These are phyloP conservation scores for Sarocladiaceae sp. DNA, from an alignment of 2,329 filamentous ascomycete species.

Conservation along the genomic window DNA sequence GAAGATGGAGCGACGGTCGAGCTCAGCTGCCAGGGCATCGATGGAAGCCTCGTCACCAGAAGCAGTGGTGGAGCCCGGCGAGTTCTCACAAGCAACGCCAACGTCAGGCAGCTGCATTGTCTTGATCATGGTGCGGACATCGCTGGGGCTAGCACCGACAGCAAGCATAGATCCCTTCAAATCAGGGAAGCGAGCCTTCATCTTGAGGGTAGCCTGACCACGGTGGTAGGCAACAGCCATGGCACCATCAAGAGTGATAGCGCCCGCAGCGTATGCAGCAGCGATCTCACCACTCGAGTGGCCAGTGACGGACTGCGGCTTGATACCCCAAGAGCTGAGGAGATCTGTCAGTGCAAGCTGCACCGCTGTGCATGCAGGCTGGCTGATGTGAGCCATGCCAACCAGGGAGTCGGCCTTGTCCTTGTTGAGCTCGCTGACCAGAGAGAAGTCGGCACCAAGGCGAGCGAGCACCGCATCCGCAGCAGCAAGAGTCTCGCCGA, in stretches of 20 bases:
- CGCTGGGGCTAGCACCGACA: constrained; percentile 30
- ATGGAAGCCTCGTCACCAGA: constrained; percentile 12
- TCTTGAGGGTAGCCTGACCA: constrained; percentile 11
- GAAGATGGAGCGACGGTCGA: constrained; percentile 11
- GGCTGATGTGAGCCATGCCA: constrained; percentile 16
- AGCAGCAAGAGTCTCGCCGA: constrained; percentile 2
- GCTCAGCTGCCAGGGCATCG: constrained; percentile 2
- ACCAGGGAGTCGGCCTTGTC: background rate
- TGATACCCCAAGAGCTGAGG: constrained; percentile 24
- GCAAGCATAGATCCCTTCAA: constrained; percentile 50
- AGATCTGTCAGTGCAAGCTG: constrained; percentile 38
- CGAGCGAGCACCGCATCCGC: background rate
- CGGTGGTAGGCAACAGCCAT: constrained; percentile 10
- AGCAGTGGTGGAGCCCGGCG: constrained; percentile 11
- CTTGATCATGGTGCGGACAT: background rate
- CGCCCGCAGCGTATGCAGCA: constrained; percentile 34
- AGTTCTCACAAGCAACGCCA: constrained; percentile 16
- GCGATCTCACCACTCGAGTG: constrained; percentile 38
- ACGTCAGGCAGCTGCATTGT: background rate
- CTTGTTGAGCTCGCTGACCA: constrained; percentile 2
- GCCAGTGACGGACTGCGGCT: constrained; percentile 27
- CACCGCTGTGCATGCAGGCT: constrained; percentile 29
- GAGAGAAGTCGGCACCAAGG: background rate
- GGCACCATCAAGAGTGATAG: constrained; percentile 16
- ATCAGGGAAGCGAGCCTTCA: constrained; percentile 11